Base-by-base conservation (phyloP, 176 grass and related monocot genomes). In the Cocos nucifera region DNA sequence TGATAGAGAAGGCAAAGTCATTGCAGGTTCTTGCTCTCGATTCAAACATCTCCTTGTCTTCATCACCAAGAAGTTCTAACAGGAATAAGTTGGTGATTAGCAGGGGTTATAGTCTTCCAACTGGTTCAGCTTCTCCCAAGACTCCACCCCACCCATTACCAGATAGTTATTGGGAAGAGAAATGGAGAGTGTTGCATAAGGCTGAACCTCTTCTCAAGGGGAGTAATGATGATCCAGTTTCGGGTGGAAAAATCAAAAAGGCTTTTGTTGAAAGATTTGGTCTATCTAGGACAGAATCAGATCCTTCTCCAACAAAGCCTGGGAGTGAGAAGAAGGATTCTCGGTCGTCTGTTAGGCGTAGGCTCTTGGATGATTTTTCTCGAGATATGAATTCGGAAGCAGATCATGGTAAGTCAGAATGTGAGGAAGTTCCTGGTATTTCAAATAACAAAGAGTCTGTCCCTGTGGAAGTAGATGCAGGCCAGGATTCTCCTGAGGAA, bases 121-220 rank as follows among this genome's bases (percentile, higher is more conserved):
- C 51, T 4, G 19, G 8, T 25, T 49, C 59, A 20, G 16, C 78
- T 77, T 83, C 84, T 63, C 78, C 75, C 1, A 90, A 77, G 64
- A 77, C 76, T 30, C 73, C 83, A 53, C n/a, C 77, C 39, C 77
- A 86, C 73, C 79, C 70, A 62, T 15, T 83, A 68, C 50, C 82
- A 0, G 79, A 86, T 73, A 89, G 85, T 54, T 98, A 98, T 20
- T 98, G 94, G 94, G 94, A 98, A 91, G 74, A 92, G 65, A 82
- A 85, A 72, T 98, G 94, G 94, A 82, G 82, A 66, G 83, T 83
- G 50, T 61, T 93, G 64, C 87, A 98, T 44, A 77, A 80, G 62
- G 59, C 80, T 6, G 84, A 81, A 71, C 61, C 78, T 56, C 17
- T 73, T 26, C 71, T 57, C 39, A 70, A 69, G 12, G 71, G 77